These are phyloP conservation scores for Xerocomellus amylosporus DNA, from an alignment of 768 basidiomycete species.

Conservation along the genomic window DNA sequence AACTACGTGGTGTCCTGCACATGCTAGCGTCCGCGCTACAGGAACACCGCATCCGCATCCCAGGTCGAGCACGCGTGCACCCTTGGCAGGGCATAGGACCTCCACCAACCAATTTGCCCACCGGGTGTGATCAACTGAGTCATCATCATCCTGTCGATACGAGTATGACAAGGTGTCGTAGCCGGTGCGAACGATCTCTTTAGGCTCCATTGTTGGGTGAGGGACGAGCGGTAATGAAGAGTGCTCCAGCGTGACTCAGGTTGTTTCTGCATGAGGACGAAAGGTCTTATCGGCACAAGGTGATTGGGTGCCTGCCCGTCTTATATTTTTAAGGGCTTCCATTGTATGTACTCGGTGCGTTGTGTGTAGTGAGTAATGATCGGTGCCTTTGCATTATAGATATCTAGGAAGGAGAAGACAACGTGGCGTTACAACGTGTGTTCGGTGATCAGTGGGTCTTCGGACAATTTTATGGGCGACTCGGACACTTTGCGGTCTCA, in stretches of 20 bases:
- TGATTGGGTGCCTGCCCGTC: background rate
- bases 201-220: conserved; percentile 5
- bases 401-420: background rate
- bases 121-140: background rate
- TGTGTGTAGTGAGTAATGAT: background rate
- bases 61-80: conserved; percentile 5
- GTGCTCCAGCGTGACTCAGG: background rate
- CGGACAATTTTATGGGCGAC: background rate
- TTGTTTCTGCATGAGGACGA: background rate
- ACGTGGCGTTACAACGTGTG: background rate
- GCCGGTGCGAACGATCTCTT: conserved; percentile 1
- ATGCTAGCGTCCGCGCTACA: background rate
- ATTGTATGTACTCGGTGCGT: background rate
- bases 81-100: background rate
- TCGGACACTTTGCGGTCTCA: too few relatives aligned
- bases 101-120: conserved; percentile 1
- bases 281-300: conserved; percentile 6
- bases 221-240: conserved; percentile 24
- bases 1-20: conserved; percentile 5
- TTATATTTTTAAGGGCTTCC: background rate
- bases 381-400: background rate
- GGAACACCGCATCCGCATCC: conserved; percentile 11
- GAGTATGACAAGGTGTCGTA: conserved; percentile 1
- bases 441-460: conserved; percentile 1
- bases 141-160: conserved; percentile 2